These are phyloP conservation scores for Sapria himalayana DNA, from an alignment of 345 rosid species.

Conservation along the genomic window DNA sequence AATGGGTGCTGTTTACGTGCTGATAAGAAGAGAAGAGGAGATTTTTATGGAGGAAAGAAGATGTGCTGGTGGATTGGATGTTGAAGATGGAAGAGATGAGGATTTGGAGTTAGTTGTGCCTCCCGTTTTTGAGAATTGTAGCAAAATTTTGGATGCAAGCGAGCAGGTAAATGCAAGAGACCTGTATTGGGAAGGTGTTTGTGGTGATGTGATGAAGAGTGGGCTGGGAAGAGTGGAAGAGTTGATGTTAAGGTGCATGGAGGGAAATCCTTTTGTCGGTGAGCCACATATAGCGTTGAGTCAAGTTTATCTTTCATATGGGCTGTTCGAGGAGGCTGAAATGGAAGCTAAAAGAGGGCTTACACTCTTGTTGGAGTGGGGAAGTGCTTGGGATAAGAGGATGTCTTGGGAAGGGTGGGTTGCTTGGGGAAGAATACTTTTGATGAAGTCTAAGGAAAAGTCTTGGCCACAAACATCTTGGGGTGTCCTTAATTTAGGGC, in stretches of 20 bases:
- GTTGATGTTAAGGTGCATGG: slow-evolving; percentile 21
- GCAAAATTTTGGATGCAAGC: slow-evolving; percentile 24
- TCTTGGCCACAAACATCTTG: slow-evolving; percentile 68
- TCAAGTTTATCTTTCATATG: slow-evolving; percentile 36
- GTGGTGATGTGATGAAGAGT: slow-evolving; percentile 19
- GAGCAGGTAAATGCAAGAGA: slow-evolving; percentile 49
- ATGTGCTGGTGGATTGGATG: slow-evolving; percentile 12
- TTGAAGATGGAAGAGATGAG: slow-evolving; percentile 34
- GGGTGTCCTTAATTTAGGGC: slow-evolving; percentile 69
- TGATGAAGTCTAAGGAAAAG: slow-evolving; percentile 61
- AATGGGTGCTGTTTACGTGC: slow-evolving; percentile 56
- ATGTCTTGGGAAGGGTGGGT: slow-evolving; percentile 90
- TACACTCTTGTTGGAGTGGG: slow-evolving; percentile 58
- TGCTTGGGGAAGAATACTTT: slow-evolving; percentile 66
- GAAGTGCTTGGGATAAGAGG: slow-evolving; percentile 88
- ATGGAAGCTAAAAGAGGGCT: slow-evolving; percentile 44
- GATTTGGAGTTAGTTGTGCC: slow-evolving; percentile 56
- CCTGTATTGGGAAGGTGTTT: slow-evolving; percentile 64
- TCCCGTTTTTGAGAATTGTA: slow-evolving; percentile 51
- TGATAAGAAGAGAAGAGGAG: slow-evolving; percentile 67
- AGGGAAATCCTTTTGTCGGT: slow-evolving; percentile 59
- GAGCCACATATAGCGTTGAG: slow-evolving; percentile 66
- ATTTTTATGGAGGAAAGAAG: slow-evolving; percentile 34
- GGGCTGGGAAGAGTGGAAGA: slow-evolving; percentile 32
- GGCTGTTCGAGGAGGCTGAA: slow-evolving; percentile 53